A percentile compares a stretch with the other conserved stretches of the same genome.
These are phyloP conservation scores for Martensiomyces pterosporus DNA, from an alignment of 192 early-diverging fungal species.

Conservation along the genomic window DNA sequence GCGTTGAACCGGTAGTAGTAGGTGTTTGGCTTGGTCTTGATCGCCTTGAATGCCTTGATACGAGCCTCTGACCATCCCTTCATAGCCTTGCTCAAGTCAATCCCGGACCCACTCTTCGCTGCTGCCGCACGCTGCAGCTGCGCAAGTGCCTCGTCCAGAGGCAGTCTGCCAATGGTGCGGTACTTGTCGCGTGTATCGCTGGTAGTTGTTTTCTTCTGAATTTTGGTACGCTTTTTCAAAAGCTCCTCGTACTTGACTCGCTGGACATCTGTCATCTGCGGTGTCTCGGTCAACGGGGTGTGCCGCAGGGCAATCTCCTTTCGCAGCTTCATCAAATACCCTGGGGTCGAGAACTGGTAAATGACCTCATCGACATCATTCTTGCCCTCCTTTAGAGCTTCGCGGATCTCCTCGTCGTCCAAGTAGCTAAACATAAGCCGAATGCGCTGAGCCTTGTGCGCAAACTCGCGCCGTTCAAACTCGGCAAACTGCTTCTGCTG, in stretches of 20 bases:
- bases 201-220: conserved; percentile 76
- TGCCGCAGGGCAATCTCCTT: conserved; percentile 65
- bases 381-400: conserved; percentile 70
- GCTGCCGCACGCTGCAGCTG: conserved; percentile 64
- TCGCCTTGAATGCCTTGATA: conserved; percentile 87
- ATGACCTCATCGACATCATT: conserved; percentile 92
- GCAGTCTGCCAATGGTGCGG: conserved; percentile 69
- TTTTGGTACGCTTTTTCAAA: conserved; percentile 75
- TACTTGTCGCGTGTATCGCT: conserved; percentile 68
- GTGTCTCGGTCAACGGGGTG: conserved; percentile 47
- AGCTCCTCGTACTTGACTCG: conserved; percentile 81
- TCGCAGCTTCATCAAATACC: conserved; percentile 67
- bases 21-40: conserved; percentile 92
- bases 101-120: conserved; percentile 56
- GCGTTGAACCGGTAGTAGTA: conserved; percentile 99
- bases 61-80: conserved; percentile 96
- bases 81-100: conserved; percentile 81
- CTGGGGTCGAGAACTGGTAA: conserved; percentile 71
- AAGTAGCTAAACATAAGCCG: conserved; percentile 74
- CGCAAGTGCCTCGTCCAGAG: conserved; percentile 84
- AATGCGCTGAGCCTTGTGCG: conserved; percentile 75
- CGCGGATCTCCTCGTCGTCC: conserved; percentile 77
- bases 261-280: conserved; percentile 78
- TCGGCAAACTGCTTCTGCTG: conserved; percentile 89
- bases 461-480: conserved; percentile 77